Conservation (phyloP, 2,329 filamentous ascomycete genomes). For the Arthrobotrys sphaeroides region DNA sequence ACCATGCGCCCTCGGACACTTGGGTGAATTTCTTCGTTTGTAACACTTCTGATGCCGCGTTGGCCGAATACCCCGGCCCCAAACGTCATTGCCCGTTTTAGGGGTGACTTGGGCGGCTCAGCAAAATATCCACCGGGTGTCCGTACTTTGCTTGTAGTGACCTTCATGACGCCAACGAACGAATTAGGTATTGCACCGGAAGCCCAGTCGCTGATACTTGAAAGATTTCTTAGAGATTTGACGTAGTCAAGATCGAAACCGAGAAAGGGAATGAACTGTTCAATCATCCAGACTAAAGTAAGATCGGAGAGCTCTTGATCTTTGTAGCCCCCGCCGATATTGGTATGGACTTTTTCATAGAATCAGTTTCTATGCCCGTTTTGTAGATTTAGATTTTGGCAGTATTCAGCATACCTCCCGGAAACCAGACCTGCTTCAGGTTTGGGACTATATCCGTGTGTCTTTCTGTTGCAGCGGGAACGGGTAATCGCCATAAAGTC, state of each 20-base stretch:
- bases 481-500: constrained; percentile 65
- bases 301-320: constrained; percentile 65
- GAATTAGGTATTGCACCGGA: constrained; percentile 60
- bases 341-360: constrained; percentile 61
- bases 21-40: constrained; percentile 47
- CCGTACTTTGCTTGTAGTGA: constrained; percentile 43
- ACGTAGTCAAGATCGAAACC: constrained; percentile 61
- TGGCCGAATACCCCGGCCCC: constrained; percentile 40
- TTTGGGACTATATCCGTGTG: constrained; percentile 37
- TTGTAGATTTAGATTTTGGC: constrained; percentile 63
- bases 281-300: constrained; percentile 66
- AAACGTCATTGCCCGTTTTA: constrained; percentile 47
- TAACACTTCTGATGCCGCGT: constrained; percentile 25
- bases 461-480: constrained; percentile 15
- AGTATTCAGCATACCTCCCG: constrained; percentile 61
- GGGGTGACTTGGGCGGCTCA: constrained; percentile 31
- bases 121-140: constrained; percentile 43
- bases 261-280: constrained; percentile 61
- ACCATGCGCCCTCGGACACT: constrained; percentile 48
- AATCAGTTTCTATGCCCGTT: constrained; percentile 57
- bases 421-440: constrained; percentile 64
- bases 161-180: constrained; percentile 47
- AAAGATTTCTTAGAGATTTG: constrained; percentile 53
- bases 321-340: constrained; percentile 64
- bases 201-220: constrained; percentile 58